These are phyloP conservation scores for Aspergillus texensis DNA, from an alignment of 2,329 filamentous ascomycete genomes.

Conservation along the genomic window DNA sequence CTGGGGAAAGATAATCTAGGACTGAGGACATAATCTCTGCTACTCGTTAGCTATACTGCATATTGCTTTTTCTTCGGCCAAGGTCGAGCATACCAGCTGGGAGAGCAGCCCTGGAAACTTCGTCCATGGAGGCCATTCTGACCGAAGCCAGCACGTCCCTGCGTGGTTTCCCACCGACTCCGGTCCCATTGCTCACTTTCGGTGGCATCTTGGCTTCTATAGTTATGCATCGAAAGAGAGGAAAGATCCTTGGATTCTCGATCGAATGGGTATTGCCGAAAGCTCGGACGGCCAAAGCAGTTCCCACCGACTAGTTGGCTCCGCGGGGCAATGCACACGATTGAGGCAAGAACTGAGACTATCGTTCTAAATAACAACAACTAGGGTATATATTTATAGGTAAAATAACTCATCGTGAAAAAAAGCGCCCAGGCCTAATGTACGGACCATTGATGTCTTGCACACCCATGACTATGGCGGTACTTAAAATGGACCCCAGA, in stretches of 20 bases:
- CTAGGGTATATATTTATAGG: neutral
- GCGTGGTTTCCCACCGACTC: conserved; percentile 38
- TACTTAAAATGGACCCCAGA: conserved; percentile 8
- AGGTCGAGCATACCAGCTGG: conserved; percentile 68
- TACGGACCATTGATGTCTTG: neutral
- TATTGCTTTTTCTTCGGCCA: neutral
- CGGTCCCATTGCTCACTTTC: conserved; percentile 51
- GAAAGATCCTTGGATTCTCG: conserved; percentile 6
- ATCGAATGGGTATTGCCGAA: conserved; percentile 3
- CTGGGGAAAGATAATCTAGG: conserved; percentile 82
- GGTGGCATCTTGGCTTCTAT: conserved; percentile 44
- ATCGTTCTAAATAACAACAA: neutral
- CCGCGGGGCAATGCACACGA: conserved; percentile 14
- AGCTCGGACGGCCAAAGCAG: conserved; percentile 15
- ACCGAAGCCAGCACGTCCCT: conserved; percentile 72
- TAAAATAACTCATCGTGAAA: neutral
- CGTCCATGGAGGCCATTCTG: conserved; percentile 73
- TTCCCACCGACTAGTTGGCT: conserved; percentile 11
- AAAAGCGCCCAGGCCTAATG: neutral
- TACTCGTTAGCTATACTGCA: conserved; percentile 25
- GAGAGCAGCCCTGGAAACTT: conserved; percentile 74
- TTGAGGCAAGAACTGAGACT: neutral
- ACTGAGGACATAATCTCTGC: conserved; percentile 85
- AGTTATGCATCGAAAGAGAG: conserved; percentile 31
- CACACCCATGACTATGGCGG: neutral